These are phyloP conservation scores for Polygonum maritimum DNA, from an alignment of 148 eudicot species.

Conservation along the genomic window DNA sequence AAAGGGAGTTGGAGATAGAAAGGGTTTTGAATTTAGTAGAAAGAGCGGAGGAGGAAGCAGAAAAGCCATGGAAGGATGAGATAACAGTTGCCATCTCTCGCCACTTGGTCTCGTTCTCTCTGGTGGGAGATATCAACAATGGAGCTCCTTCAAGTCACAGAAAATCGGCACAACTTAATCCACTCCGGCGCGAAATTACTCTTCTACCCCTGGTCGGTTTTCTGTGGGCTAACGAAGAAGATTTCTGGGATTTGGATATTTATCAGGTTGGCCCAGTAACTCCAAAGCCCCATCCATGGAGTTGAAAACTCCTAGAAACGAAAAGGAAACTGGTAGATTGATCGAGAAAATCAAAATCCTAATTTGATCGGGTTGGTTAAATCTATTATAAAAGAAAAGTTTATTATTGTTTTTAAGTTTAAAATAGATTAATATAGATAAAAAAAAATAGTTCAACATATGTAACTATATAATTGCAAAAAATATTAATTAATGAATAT, in stretches of 20 bases:
- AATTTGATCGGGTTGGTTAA: too few species aligned
- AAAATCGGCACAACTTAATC: slow-evolving; percentile 5
- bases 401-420: too few species aligned
- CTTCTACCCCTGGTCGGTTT: neutral
- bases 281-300: too few species aligned
- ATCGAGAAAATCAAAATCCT: too few species aligned
- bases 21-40: slow-evolving; percentile 31
- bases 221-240: neutral
- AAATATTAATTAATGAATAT: too few species aligned
- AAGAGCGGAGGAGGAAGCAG: slow-evolving; percentile 27
- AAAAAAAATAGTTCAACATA: too few species aligned
- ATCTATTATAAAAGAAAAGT: too few species aligned
- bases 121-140: neutral
- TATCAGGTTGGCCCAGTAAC: neutral
- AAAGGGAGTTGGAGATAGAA: slow-evolving; percentile 22
- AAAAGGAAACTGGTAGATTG: too few species aligned
- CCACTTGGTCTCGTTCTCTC: neutral
- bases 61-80: slow-evolving; percentile 12
- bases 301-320: too few species aligned
- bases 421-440: too few species aligned
- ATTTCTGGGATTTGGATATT: neutral
- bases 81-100: slow-evolving; percentile 17
- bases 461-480: too few species aligned
- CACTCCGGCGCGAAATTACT: neutral
- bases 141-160: neutral